Percentiles rank a stretch among this genome's conserved stretches.
phyloP scores from a whole-genome alignment of 768 basidiomycete species.

The Boletus rubroflammeus region DNA sequence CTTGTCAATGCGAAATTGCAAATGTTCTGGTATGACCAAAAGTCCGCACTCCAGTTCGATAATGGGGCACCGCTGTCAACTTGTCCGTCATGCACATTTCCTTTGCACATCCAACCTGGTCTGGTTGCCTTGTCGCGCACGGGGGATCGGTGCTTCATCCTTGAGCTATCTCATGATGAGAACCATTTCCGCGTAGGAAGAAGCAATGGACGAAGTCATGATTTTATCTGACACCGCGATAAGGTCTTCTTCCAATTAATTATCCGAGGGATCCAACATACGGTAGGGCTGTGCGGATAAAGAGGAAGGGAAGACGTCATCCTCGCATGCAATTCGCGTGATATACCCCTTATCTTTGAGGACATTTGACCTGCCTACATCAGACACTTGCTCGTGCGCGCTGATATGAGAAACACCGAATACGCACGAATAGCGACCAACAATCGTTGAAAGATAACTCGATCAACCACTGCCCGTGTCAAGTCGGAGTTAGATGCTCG shows the following conservation, averaged over 20 bases:
- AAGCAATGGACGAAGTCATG: not conserved
- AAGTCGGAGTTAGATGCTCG: constrained; percentile 10
- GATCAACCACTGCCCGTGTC: constrained; percentile 7
- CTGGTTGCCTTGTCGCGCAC: not conserved
- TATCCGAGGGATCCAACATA: constrained; percentile 19
- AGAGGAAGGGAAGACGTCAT: not conserved
- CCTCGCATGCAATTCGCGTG: not conserved
- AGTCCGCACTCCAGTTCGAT: not conserved
- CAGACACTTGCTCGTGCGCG: not conserved
- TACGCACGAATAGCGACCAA: not conserved
- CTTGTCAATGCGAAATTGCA: constrained; percentile 2
- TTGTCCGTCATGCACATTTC: not conserved
- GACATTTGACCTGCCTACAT: not conserved
- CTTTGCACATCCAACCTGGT: not conserved
- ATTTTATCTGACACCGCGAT: constrained; percentile 14
- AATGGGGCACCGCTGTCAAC: not conserved
- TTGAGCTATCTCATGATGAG: not conserved
- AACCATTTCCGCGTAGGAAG: constrained; percentile 7
- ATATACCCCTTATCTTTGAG: constrained; percentile 8
- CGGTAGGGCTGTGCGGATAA: constrained; percentile 4
- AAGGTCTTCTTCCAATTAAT: constrained; percentile 5
- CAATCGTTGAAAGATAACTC: constrained; percentile 1
- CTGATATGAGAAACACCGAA: constrained; percentile 10
- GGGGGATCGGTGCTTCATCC: not conserved
- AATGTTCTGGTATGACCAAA: not conserved